A percentile compares a stretch with the other conserved stretches of the same genome.
These are phyloP conservation scores for Berberis thunbergii DNA, from an alignment of 164 flowering plant species.

Conservation along the genomic window DNA sequence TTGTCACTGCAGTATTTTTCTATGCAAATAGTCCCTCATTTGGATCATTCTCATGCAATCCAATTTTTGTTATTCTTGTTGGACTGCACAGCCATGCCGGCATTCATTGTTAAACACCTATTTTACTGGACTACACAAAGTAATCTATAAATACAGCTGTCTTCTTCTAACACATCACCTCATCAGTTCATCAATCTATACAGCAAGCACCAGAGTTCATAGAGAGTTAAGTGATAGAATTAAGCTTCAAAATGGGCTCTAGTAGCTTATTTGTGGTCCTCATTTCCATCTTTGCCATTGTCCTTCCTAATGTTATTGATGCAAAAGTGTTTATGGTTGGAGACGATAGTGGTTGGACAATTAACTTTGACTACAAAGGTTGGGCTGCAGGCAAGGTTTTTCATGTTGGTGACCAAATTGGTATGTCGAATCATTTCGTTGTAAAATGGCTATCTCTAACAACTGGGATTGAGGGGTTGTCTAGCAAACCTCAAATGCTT, in stretches of 20 bases:
- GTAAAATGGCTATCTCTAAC: too few relatives aligned
- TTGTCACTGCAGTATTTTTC: too few relatives aligned
- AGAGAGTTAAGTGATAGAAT: too few relatives aligned
- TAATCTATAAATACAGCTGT: not conserved
- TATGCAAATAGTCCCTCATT: too few relatives aligned
- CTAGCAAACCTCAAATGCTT: too few relatives aligned
- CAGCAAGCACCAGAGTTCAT: too few relatives aligned
- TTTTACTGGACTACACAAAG: not conserved
- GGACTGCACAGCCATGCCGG: not conserved
- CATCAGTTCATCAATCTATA: too few relatives aligned
- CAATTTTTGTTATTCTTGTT: not conserved
- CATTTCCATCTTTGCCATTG: not conserved
- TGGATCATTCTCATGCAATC: too few relatives aligned
- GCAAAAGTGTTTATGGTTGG: constrained; percentile 26
- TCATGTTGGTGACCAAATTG: constrained; percentile 27
- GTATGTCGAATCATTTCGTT: constrained; percentile 5
- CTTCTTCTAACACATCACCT: too few relatives aligned
- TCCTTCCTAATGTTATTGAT: constrained; percentile 1
- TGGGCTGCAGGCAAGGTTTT: constrained; percentile 34
- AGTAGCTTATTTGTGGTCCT: not conserved
- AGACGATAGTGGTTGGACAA: constrained; percentile 28
- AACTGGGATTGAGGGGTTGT: too few relatives aligned
- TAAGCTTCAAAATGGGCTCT: constrained; percentile 8
- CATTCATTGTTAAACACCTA: not conserved
- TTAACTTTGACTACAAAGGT: constrained; percentile 16